These are phyloP conservation scores for Aspergillus sp. DNA, from an alignment of 2,329 filamentous ascomycete species.

Conservation along the genomic window DNA sequence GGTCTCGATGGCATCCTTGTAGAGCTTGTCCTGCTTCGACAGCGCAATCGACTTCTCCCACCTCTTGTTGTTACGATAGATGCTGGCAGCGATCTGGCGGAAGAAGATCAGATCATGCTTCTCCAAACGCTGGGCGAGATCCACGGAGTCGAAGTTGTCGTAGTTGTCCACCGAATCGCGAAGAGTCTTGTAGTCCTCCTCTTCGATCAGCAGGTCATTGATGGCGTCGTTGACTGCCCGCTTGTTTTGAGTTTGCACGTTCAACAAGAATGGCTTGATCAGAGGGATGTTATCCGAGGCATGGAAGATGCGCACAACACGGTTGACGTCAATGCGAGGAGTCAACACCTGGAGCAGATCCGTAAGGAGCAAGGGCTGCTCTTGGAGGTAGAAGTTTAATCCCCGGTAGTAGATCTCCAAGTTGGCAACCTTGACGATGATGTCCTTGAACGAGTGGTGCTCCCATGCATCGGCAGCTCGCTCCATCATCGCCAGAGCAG, in stretches of 20 bases:
- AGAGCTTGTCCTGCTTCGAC: constrained; percentile 98
- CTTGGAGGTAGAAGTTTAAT: constrained; percentile 93
- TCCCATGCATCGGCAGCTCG: constrained; percentile 97
- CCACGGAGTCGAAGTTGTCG: constrained; percentile 96
- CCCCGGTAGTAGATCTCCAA: constrained; percentile 98
- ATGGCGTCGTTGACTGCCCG: constrained; percentile 96
- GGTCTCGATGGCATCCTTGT: constrained; percentile 99
- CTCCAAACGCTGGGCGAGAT: constrained; percentile 85
- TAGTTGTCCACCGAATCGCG: constrained; percentile 97
- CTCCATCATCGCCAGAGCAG: constrained; percentile 95
- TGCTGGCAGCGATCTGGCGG: constrained; percentile 94
- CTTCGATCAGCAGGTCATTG: constrained; percentile 94
- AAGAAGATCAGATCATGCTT: constrained; percentile 99
- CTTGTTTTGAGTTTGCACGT: constrained; percentile 96
- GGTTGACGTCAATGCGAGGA: constrained; percentile 93
- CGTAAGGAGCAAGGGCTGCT: constrained; percentile 92
- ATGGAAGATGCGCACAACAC: constrained; percentile 98
- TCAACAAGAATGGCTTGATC: constrained; percentile 97
- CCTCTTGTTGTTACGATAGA: constrained; percentile 99
- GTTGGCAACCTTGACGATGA: constrained; percentile 94
- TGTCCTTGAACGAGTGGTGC: constrained; percentile 99
- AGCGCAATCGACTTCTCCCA: constrained; percentile 99
- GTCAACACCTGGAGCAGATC: constrained; percentile 88
- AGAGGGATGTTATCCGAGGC: constrained; percentile 96
- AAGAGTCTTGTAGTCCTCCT: constrained; percentile 98